Base-by-base conservation (phyloP, 2,329 filamentous ascomycete species). In the Fusarium burgessii region DNA sequence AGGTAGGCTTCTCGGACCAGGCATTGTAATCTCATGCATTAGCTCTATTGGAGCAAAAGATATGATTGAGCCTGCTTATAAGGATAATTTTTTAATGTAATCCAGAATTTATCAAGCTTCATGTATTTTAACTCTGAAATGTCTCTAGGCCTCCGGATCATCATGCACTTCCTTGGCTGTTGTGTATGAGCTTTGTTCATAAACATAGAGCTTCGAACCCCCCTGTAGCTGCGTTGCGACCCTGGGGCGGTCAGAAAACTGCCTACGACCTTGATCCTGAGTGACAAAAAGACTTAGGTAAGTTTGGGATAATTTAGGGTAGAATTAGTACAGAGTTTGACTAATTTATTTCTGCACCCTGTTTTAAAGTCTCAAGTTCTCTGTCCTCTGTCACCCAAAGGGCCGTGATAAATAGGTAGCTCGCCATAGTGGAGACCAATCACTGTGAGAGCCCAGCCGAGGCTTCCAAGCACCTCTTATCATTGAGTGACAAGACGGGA, bases 391-490 rank as follows among this genome's bases (percentile, higher is more conserved):
- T 23, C 23, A 23, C 23, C 23, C 23, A 23, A 23, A 23, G 23
- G 3, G 23, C 23, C 23, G 23, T 23, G 23, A 23, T 23, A 23
- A 23, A 25, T 36, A 38, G 43, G 36, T 52, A 64, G 61, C 59
- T 65, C 42, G 62, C 60, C 60, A 65, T 65, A 65, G 62, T 49
- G 62, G 62, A 58, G 62, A 58, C 62, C 60, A 65, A 64, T 65
- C 62, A 64, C 60, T 65, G 32, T 23, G 42, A 58, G 49, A 43
- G 58, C 38, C 50, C 50, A 29, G 32, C 25, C 47, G 46, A 43
- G 59, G 57, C 47, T 40, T n/a, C 47, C 20, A 27, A 15, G 33
- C 57, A 68, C 35, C 41, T 49, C 58, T 60, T 67, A 67, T 67
- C 64, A 50, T 36, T 49, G 46, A 62, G 40, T 47, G 60, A 45